These are phyloP conservation scores for Wickerhamomyces rabaulensis DNA, from an alignment of 805 yeast species.

Conservation along the genomic window DNA sequence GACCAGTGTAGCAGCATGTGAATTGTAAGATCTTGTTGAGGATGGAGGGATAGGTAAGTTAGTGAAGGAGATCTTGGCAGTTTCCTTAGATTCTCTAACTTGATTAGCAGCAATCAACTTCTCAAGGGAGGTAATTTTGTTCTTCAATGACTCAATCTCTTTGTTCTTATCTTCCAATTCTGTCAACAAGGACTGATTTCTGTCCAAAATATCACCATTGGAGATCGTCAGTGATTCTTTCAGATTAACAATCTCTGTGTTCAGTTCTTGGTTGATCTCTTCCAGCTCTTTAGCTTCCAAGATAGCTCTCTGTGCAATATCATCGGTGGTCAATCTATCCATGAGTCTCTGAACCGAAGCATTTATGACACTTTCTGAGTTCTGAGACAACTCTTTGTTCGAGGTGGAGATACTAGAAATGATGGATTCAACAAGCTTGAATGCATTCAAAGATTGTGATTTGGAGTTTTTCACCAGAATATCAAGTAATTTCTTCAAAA, in stretches of 20 bases:
- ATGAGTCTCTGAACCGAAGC: conserved; percentile 61
- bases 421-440: conserved; percentile 50
- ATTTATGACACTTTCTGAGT: conserved; percentile 44
- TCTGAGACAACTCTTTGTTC: conserved; percentile 34
- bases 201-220: conserved; percentile 32
- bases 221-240: conserved; percentile 8
- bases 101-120: conserved; percentile 10
- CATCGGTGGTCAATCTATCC: conserved; percentile 68
- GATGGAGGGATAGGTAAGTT: neutral
- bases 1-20: conserved; percentile 3
- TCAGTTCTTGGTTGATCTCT: conserved; percentile 36
- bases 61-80: neutral
- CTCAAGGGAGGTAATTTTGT: conserved; percentile 56
- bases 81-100: neutral
- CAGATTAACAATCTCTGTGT: conserved; percentile 11
- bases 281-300: conserved; percentile 42
- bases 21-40: neutral
- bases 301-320: conserved; percentile 62
- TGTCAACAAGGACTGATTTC: conserved; percentile 46
- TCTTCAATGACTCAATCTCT: conserved; percentile 48
- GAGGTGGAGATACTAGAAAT: conserved; percentile 33
- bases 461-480: conserved; percentile 43
- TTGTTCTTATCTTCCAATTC: conserved; percentile 60
- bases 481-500: conserved; percentile 48
- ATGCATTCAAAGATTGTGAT: conserved; percentile 39